These are phyloP conservation scores for maize (Zea mays) DNA, from an alignment of 176 grass and related monocot species.

Conservation along the genomic window DNA sequence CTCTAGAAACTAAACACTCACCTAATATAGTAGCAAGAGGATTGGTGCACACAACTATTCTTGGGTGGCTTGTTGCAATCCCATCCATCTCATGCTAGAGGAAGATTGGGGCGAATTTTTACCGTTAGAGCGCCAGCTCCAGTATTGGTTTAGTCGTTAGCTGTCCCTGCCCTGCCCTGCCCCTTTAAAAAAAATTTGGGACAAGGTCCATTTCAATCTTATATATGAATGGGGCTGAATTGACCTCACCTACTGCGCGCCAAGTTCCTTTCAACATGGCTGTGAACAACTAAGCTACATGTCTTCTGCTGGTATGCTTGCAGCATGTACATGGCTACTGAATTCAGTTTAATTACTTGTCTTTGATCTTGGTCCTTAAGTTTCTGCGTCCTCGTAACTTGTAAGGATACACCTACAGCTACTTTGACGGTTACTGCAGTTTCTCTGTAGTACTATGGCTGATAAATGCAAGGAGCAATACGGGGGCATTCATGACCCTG, in stretches of 20 bases:
- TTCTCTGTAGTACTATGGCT: not conserved
- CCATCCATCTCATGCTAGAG: not conserved
- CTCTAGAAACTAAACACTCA: no score
- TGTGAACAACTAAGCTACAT: no score
- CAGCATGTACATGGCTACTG: no score
- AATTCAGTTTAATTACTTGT: no score
- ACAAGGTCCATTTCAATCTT: slow-evolving; percentile 38
- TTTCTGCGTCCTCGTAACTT: not conserved
- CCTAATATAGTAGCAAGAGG: not conserved
- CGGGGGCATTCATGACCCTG: slow-evolving; percentile 15
- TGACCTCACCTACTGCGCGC: slow-evolving; percentile 42
- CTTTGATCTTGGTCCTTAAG: no score
- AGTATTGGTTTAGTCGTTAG: slow-evolving; percentile 11
- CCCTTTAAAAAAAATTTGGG: slow-evolving; percentile 12
- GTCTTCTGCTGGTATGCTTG: no score
- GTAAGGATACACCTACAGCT: not conserved
- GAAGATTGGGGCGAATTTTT: slow-evolving; percentile 33
- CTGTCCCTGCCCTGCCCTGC: slow-evolving; percentile 38
- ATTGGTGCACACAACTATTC: no score
- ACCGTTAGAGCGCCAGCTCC: not conserved
- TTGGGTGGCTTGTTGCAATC: no score
- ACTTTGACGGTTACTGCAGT: not conserved
- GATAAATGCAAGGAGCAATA: no score
- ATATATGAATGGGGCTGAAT: slow-evolving; percentile 20
- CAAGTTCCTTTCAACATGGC: slow-evolving; percentile 44